Conservation (phyloP, 192 early-diverging fungal genomes). For the Coemansia nantahalensis region DNA sequence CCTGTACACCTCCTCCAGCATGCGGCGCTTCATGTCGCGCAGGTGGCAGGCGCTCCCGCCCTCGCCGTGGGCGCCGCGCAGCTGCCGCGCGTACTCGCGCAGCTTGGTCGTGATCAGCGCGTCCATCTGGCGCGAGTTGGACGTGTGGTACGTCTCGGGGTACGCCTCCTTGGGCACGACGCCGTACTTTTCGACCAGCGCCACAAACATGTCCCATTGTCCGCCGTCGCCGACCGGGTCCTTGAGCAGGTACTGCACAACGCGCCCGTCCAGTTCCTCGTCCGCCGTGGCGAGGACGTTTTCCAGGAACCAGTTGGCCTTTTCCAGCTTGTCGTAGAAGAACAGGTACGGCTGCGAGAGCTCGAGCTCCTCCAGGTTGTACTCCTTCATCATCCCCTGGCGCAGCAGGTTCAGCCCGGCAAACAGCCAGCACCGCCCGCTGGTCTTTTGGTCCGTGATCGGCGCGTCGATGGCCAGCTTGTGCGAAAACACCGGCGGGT, state of each 20-base stretch:
- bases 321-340: constrained; percentile 78
- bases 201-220: constrained; percentile 79
- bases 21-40: constrained; percentile 55
- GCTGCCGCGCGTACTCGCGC: constrained; percentile 63
- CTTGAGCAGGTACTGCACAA: constrained; percentile 67
- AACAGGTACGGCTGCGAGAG: constrained; percentile 75
- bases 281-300: constrained; percentile 66
- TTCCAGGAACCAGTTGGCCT: constrained; percentile 80
- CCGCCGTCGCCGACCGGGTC: constrained; percentile 71
- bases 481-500: constrained; percentile 40
- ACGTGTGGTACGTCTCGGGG: constrained; percentile 66
- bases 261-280: constrained; percentile 60
- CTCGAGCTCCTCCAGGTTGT: constrained; percentile 76
- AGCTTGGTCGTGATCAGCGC: constrained; percentile 61
- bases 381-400: constrained; percentile 65
- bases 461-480: constrained; percentile 52
- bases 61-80: constrained; percentile 54
- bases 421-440: constrained; percentile 83
- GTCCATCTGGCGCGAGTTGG: constrained; percentile 60
- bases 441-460: constrained; percentile 71
- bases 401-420: constrained; percentile 75
- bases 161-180: constrained; percentile 67
- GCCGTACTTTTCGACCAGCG: constrained; percentile 72
- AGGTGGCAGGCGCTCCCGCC: constrained; percentile 47
- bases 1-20: constrained; percentile 66